A percentile compares a stretch with the other conserved stretches of the same genome.
These are phyloP conservation scores for Balansia obtecta DNA, from an alignment of 2,329 filamentous ascomycete genomes.

Conservation along the genomic window DNA sequence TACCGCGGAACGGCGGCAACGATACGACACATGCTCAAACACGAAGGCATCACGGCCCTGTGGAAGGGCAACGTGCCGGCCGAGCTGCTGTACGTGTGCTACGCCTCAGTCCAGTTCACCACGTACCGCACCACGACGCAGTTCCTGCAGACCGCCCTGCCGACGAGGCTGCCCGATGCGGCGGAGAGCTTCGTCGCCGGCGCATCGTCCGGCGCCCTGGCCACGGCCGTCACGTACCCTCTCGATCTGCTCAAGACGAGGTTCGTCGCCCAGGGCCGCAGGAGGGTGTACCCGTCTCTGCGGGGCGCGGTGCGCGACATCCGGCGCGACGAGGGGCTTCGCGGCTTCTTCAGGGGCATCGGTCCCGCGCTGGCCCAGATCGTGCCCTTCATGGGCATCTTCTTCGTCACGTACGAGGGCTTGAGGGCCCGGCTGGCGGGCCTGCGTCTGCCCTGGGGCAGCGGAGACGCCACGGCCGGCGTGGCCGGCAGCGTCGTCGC, in stretches of 20 bases:
- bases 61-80: slow-evolving; percentile 99
- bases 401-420: slow-evolving; percentile 82
- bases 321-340: slow-evolving; percentile 55
- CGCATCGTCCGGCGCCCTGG: slow-evolving; percentile 67
- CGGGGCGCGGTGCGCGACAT: slow-evolving; percentile 60
- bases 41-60: slow-evolving; percentile 75
- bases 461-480: slow-evolving; percentile 74
- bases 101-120: slow-evolving; percentile 81
- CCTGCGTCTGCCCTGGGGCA: slow-evolving; percentile 54
- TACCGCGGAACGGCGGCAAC: slow-evolving; percentile 72
- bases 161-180: slow-evolving; percentile 43
- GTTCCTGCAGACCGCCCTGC: slow-evolving; percentile 42
- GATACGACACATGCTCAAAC: slow-evolving; percentile 58
- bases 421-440: slow-evolving; percentile 47
- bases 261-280: slow-evolving; percentile 84
- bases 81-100: slow-evolving; percentile 86
- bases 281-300: slow-evolving; percentile 68
- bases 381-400: slow-evolving; percentile 91
- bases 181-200: slow-evolving; percentile 74
- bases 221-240: slow-evolving; percentile 79
- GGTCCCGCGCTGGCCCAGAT: slow-evolving; percentile 76
- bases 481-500: slow-evolving; percentile 65
- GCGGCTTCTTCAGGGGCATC: slow-evolving; percentile 81
- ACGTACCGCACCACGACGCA: slow-evolving; percentile 68
- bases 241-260: slow-evolving; percentile 86